phyloP scores from a whole-genome alignment of 2,329 filamentous ascomycete genomes.

The Colletotrichum sp. region DNA sequence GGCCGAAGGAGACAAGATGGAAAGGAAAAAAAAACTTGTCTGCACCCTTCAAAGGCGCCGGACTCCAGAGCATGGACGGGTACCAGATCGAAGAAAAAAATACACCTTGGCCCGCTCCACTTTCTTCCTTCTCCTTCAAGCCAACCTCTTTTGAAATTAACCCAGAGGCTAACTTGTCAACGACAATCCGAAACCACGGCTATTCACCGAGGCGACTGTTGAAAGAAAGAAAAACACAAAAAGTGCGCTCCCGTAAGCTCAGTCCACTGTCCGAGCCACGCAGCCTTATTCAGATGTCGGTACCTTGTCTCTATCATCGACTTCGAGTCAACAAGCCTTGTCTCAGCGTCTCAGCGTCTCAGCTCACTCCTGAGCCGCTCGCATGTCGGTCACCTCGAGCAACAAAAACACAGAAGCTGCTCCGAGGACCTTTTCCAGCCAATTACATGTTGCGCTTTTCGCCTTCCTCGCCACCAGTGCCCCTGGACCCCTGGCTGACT shows the following conservation, averaged over 20 bases:
- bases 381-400: not conserved
- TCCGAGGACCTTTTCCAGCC: not conserved
- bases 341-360: not conserved
- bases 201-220: conserved; percentile 8
- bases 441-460: not conserved
- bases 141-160: conserved; percentile 8
- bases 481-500: conserved; percentile 5
- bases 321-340: not conserved
- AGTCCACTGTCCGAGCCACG: not conserved
- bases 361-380: not conserved
- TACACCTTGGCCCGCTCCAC: not conserved
- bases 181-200: conserved; percentile 14
- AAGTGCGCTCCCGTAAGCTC: not conserved
- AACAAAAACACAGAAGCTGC: not conserved
- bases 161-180: not conserved
- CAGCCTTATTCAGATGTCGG: not conserved
- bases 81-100: not conserved
- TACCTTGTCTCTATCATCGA: not conserved
- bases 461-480: not conserved
- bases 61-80: not conserved
- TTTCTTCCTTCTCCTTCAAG: not conserved
- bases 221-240: not conserved
- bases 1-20: not conserved
- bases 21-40: not conserved
- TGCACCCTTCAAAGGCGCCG: not conserved